Evolutionary conservation across 1,284 basidiomycete genomes (phyloP), one percentile per base, ranked within the genome.

Genomic region (Tilletia horrida): DNA sequence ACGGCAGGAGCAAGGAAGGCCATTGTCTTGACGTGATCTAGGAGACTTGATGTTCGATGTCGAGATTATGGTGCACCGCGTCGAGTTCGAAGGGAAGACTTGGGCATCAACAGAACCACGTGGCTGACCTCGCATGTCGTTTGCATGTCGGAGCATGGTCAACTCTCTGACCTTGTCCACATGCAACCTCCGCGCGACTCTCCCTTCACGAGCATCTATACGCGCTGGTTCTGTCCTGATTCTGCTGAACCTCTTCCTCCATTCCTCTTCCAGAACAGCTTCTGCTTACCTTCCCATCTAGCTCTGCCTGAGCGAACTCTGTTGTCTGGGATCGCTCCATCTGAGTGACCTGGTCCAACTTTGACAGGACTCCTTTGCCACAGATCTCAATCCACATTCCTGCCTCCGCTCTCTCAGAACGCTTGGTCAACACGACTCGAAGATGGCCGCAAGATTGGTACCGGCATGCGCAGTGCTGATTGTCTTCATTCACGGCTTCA

Each of bases 401-500:
- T 48, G n/a, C n/a, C n/a, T n/a, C n/a, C 35, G 11, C 35, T 11
- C 11, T 40, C 35, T 11, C 35, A 40, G 6, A 18, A 23, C 45
- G 7, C 18, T n/a, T 6, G 16, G 45, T 48, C 18, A 48, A 23
- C 18, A 48, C 45, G 16, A 48, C 18, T n/a, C 7, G 16, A 59
- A 18, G 27, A 40, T 59, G 55, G 8, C 55, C 18, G 23, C 27
- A 25, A 35, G 31, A 29, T 18, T 59, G 27, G 16, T 35, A 3
- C 55, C 23, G 6, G 55, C 55, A 3, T 31, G 25, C 9, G 55
- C 55, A 4, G 27, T 59, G 29, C 55, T 59, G 3, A 59, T 59
- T 7, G 55, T 59, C 55, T 59, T 59, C 55, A 59, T 59, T 40
- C 55, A 59, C 69, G 87, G 87, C 31, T 88, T 89, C 83, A 89